phyloP scores from a whole-genome alignment of 2,329 filamentous ascomycete species.

The Sclerotinia minor region DNA sequence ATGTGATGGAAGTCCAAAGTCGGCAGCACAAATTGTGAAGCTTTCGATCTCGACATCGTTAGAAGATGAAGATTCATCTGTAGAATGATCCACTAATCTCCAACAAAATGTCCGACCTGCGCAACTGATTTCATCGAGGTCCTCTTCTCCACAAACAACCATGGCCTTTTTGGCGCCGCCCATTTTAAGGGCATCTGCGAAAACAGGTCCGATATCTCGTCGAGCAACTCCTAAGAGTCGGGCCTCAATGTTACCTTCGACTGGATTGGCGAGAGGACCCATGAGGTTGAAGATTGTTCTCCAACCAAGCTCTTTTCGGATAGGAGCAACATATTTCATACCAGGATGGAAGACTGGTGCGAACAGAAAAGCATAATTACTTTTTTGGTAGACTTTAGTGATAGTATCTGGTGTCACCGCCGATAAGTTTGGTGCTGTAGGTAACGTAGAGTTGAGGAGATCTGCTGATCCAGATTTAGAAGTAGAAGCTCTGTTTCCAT shows the following conservation, averaged over 20 bases:
- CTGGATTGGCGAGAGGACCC: slow-evolving; percentile 86
- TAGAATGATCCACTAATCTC: slow-evolving; percentile 62
- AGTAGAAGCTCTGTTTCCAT: slow-evolving; percentile 93
- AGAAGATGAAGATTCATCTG: slow-evolving; percentile 42
- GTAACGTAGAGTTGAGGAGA: slow-evolving; percentile 74
- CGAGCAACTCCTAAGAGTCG: slow-evolving; percentile 92
- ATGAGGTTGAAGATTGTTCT: slow-evolving; percentile 97
- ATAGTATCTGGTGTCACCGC: slow-evolving; percentile 74
- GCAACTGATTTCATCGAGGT: slow-evolving; percentile 93
- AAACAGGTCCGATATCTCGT: slow-evolving; percentile 81
- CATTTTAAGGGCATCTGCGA: slow-evolving; percentile 78
- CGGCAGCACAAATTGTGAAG: slow-evolving; percentile 76
- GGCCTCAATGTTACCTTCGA: slow-evolving; percentile 82
- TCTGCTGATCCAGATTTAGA: slow-evolving; percentile 96
- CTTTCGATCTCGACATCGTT: slow-evolving; percentile 62
- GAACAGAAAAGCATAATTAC: slow-evolving; percentile 94
- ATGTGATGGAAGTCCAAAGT: slow-evolving; percentile 81
- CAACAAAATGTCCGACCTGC: slow-evolving; percentile 88
- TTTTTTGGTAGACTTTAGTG: slow-evolving; percentile 68
- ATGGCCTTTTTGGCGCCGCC: slow-evolving; percentile 79
- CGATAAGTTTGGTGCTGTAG: slow-evolving; percentile 69
- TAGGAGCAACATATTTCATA: slow-evolving; percentile 83
- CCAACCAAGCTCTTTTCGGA: slow-evolving; percentile 86
- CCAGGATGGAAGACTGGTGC: slow-evolving; percentile 95
- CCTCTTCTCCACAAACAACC: slow-evolving; percentile 90